phyloP scores from a whole-genome alignment of 192 early-diverging fungal species.

The Backusella circina region DNA sequence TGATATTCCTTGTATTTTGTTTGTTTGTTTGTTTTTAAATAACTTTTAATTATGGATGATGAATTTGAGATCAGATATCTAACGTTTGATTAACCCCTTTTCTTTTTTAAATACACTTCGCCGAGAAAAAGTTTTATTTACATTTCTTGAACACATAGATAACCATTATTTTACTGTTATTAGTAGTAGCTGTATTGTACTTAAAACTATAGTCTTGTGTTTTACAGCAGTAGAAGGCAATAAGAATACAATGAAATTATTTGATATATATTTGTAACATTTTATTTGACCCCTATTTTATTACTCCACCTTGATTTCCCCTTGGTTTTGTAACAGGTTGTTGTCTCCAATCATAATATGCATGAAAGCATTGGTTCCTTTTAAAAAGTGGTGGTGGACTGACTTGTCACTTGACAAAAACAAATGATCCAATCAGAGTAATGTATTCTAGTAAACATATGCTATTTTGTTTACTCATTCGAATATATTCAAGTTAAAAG shows the following conservation, averaged over 20 bases:
- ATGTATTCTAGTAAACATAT: neutral
- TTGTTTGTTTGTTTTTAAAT: neutral
- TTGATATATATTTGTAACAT: neutral
- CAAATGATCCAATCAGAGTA: neutral
- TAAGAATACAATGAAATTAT: neutral
- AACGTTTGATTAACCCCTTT: neutral
- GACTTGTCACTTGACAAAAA: neutral
- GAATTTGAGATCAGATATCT: neutral
- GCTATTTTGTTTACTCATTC: neutral
- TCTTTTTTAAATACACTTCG: neutral
- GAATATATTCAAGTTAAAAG: too few species aligned
- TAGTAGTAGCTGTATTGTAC: neutral
- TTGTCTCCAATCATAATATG: neutral
- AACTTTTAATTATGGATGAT: neutral
- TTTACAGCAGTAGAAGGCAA: neutral
- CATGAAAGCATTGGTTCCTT: neutral
- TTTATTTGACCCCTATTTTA: neutral
- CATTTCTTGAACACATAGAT: neutral
- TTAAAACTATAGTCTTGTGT: neutral
- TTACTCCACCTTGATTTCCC: neutral
- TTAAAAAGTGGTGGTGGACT: neutral
- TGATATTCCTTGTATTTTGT: too few species aligned
- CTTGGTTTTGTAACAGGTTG: neutral
- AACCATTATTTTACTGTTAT: neutral
- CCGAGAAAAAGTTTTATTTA: neutral